A percentile compares a stretch with the other conserved stretches of the same genome.
Evolutionary conservation across 2,329 filamentous ascomycete species (phyloP).

Genomic region (Stachybotrys chlorohalonatus): DNA sequence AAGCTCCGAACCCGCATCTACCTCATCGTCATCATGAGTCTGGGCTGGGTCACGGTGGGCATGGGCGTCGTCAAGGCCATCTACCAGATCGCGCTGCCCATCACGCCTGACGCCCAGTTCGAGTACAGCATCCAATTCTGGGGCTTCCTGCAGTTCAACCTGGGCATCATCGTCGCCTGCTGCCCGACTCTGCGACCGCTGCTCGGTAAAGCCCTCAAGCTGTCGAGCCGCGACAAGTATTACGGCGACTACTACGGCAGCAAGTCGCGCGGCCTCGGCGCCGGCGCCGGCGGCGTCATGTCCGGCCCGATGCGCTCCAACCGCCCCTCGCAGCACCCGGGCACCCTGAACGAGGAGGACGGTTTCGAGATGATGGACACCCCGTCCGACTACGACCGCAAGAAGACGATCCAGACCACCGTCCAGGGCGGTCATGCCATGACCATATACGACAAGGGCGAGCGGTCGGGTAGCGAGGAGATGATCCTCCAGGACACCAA

Average conservation of each 20-base stretch:
- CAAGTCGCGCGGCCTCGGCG: neutral
- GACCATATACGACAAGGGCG: neutral
- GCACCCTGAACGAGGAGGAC: neutral
- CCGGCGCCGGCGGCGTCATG: neutral
- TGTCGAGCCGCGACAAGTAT: conserved; percentile 1
- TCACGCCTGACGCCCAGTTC: neutral
- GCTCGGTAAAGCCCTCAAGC: neutral
- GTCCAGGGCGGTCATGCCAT: neutral
- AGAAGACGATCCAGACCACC: neutral
- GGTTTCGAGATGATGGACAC: neutral
- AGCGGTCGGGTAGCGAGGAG: conserved; percentile 1
- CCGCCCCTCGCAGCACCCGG: neutral
- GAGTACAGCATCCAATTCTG: conserved; percentile 1
- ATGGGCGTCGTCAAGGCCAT: neutral
- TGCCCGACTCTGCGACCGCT: neutral
- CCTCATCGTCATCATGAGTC: conserved; percentile 27
- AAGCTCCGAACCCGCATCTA: conserved; percentile 25
- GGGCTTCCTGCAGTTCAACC: neutral
- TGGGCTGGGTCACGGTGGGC: conserved; percentile 20
- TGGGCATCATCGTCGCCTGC: conserved; percentile 1
- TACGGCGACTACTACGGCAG: conserved; percentile 1
- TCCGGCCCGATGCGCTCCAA: neutral
- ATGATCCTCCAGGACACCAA: neutral
- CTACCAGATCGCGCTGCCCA: conserved; percentile 1
- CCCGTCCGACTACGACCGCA: neutral